Base-by-base conservation (phyloP, 805 yeast species). In the Nakazawaea wyomingensis region DNA sequence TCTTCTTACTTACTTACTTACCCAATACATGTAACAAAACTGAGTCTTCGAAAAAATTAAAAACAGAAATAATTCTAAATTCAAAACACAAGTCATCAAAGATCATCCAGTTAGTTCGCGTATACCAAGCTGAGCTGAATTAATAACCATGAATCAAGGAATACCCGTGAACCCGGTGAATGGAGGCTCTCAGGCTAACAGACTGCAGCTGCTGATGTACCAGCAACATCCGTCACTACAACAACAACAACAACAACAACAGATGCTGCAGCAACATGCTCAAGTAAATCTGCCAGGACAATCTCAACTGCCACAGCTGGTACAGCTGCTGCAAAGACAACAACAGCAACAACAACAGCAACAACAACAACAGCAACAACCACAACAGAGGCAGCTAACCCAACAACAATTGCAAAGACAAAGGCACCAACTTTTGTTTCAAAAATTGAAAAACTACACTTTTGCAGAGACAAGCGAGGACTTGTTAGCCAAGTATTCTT, bases 381-480 rank as follows among this genome's bases (percentile, higher is more conserved):
- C 51, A 37, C 62, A 69, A 50, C 71, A 65, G 39, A 69, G 71
- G 31, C 48, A 64, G 50, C 58, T 67, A 20, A 65, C 65, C 55
- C 61, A 61, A 26, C 74, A 71, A 45, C 65, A 62, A 34, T 58
- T 69, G 36, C 63, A 72, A 24, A 64, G 62, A 46, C 66, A 62
- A 40, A 41, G 62, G 39, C 46, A 59, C 34, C 56, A 53, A 49
- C 55, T 62, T 14, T 44, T 62, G 27, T 57, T 61, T 46, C 60
- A 57, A 45, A 65, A 64, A 42, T 74, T 73, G 10, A 69, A 68
- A 51, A 66, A 72, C 34, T 66, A 73, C 54, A 73, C 76, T 37
- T 84, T 82, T 54, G 79, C 83, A 9, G 87, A 85, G 53, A 79
- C 89, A 8, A 65, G 84, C 17, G 84, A 78, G 45, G 86, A 82